phyloP scores from a whole-genome alignment of 805 yeast genomes.

The Pichia paraexigua region DNA sequence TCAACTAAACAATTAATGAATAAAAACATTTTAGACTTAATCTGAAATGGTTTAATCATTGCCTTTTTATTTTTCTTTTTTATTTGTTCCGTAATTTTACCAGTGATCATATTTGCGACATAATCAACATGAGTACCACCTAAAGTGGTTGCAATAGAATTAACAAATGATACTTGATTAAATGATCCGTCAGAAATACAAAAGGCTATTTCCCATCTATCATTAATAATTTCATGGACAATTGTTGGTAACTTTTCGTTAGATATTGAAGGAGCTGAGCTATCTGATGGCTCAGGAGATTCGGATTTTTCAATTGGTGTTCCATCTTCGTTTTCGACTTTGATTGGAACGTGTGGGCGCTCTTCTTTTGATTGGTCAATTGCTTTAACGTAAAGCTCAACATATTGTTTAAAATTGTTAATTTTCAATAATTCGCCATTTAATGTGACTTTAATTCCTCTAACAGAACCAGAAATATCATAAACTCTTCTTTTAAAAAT shows the following conservation, averaged over 20 bases:
- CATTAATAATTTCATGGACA: constrained; percentile 72
- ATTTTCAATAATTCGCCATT: constrained; percentile 68
- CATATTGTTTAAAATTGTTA: constrained; percentile 74
- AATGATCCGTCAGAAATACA: constrained; percentile 86
- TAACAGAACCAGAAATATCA: constrained; percentile 90
- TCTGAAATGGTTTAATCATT: constrained; percentile 79
- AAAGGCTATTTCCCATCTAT: constrained; percentile 95
- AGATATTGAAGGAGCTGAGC: constrained; percentile 5
- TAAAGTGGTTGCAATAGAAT: constrained; percentile 92
- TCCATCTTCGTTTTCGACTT: constrained; percentile 4
- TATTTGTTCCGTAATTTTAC: constrained; percentile 63
- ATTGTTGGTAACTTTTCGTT: constrained; percentile 44
- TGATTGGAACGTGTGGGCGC: constrained; percentile 10
- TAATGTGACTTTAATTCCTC: constrained; percentile 68
- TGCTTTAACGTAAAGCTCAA: constrained; percentile 82
- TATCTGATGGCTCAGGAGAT: constrained; percentile 7
- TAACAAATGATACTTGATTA: constrained; percentile 93
- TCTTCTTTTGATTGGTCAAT: constrained; percentile 44
- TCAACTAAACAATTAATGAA: constrained; percentile 89
- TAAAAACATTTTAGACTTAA: constrained; percentile 80
- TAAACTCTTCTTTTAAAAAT: constrained; percentile 89
- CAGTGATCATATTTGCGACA: constrained; percentile 75
- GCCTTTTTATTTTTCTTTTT: constrained; percentile 59
- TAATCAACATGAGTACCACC: constrained; percentile 95
- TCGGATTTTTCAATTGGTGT: neutral